These are phyloP conservation scores for Durotheca rogersii DNA, from an alignment of 495 filamentous ascomycete genomes.

Conservation along the genomic window DNA sequence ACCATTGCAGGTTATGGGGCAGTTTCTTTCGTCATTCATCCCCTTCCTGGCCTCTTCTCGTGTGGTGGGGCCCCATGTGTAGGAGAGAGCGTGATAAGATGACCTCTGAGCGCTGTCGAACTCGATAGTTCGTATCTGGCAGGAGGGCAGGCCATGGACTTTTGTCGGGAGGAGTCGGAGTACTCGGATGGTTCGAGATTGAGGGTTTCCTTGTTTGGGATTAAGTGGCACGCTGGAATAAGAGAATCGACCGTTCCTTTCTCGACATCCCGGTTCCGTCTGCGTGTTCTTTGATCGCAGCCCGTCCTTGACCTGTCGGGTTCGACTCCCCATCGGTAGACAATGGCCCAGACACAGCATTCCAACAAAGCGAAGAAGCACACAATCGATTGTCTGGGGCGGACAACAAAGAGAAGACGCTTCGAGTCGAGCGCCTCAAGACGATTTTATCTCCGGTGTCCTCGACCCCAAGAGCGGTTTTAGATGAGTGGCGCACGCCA, in stretches of 20 bases:
- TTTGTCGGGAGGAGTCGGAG: conserved; percentile 14
- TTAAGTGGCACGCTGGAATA: conserved; percentile 15
- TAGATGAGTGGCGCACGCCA: too few species aligned
- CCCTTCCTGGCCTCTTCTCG: conserved; percentile 1
- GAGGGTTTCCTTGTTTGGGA: not conserved
- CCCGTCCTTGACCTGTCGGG: not conserved
- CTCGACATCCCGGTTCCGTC: not conserved
- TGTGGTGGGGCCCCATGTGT: conserved; percentile 22
- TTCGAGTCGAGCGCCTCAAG: too few species aligned
- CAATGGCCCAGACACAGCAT: conserved; percentile 16
- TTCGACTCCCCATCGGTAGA: conserved; percentile 4
- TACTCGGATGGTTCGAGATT: conserved; percentile 13
- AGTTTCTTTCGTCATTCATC: not conserved
- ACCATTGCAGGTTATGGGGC: conserved; percentile 7
- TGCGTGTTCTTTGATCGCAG: not conserved
- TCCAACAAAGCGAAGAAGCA: conserved; percentile 1
- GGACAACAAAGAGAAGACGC: too few species aligned
- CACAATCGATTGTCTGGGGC: too few species aligned
- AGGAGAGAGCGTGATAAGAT: conserved; percentile 31
- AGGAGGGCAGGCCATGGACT: conserved; percentile 10
- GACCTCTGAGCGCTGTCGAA: not conserved
- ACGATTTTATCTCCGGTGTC: too few species aligned
- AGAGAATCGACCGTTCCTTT: conserved; percentile 1
- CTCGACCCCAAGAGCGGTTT: too few species aligned
- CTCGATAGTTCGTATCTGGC: conserved; percentile 8